Base-by-base conservation (phyloP, 1,284 basidiomycete species). In the Cryptococcus neoformans region DNA sequence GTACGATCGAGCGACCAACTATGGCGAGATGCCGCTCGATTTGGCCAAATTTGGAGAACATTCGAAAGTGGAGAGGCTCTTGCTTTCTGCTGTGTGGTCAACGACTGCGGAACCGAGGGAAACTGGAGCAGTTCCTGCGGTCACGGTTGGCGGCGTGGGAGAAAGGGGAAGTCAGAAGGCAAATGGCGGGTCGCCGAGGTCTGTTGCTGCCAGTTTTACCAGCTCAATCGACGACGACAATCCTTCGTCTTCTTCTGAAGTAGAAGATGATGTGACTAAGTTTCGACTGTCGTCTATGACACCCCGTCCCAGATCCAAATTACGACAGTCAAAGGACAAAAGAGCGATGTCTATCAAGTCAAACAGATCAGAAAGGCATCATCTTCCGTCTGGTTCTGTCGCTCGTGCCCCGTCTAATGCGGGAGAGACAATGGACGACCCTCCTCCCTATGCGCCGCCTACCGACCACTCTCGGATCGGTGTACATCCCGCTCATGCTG, bases 1-100 rank as follows among this genome's bases (percentile, higher is more conserved):
- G 56, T 76, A 82, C 45, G 87, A 89, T 65, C 83, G 92, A 49
- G 86, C 88, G 35, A 87, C 91, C 56, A 82, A 82, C 0, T 81
- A 85, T 35, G 94, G 93, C 10, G 86, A 87, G 75, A 89, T 87
- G 16, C 83, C 95, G 0, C 80, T 85, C 39, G 92, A 97, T 67
- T 80, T 93, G 38, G 85, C 87, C 0, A 82, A 81, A 8, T 77
- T 81, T n/a, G 82, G 81, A 44, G 85, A 79, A 60, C 80, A 78
- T 64, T 70, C 69, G 61, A 78, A 80, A 44, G 77, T 83, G 38
- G 73, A 80, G 61, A 63, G 65, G 12, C 59, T 81, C 11, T 69
- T 81, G 3, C 58, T 76, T 2, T 73, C 74, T 1, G 70, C 72
- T 11, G 73, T 76, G 2, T 76, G 74, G 74, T 71, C 69, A 48